Conservation (phyloP, 768 basidiomycete species). For the Leccinum olivaceopallidum region DNA sequence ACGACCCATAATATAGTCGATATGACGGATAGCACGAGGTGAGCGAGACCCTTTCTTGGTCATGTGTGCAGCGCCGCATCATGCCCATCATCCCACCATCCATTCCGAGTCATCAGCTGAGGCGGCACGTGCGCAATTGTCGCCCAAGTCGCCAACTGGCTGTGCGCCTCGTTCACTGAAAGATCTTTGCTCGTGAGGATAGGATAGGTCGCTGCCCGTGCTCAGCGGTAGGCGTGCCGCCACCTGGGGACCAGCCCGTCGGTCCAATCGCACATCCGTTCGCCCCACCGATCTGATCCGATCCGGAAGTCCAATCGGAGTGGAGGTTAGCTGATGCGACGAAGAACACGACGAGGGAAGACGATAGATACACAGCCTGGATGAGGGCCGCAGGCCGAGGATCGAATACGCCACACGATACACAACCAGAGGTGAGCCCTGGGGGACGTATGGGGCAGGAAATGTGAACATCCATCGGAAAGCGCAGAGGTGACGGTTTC, state of each 20-base stretch:
- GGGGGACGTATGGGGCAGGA: not conserved
- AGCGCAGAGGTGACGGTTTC: not conserved
- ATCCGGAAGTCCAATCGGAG: not conserved
- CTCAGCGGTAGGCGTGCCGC: not conserved
- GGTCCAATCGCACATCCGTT: not conserved
- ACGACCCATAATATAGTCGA: not conserved
- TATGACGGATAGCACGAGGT: not conserved
- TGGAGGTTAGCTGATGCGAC: not conserved
- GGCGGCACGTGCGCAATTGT: not conserved
- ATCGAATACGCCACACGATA: not conserved
- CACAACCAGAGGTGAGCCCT: not conserved
- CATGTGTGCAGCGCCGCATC: not conserved
- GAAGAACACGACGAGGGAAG: not conserved
- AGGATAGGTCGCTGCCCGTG: not conserved
- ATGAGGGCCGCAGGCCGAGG: not conserved
- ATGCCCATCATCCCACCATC: not conserved
- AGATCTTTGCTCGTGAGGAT: not conserved
- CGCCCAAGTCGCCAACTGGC: not conserved
- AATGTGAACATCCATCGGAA: not conserved
- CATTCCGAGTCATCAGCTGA: not conserved
- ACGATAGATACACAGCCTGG: not conserved
- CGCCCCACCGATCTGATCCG: not conserved
- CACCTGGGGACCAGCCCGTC: not conserved
- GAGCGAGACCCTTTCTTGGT: not conserved
- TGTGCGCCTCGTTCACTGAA: not conserved